Conservation (phyloP, 805 yeast genomes). For the Blastobotrys mokoenaii region DNA sequence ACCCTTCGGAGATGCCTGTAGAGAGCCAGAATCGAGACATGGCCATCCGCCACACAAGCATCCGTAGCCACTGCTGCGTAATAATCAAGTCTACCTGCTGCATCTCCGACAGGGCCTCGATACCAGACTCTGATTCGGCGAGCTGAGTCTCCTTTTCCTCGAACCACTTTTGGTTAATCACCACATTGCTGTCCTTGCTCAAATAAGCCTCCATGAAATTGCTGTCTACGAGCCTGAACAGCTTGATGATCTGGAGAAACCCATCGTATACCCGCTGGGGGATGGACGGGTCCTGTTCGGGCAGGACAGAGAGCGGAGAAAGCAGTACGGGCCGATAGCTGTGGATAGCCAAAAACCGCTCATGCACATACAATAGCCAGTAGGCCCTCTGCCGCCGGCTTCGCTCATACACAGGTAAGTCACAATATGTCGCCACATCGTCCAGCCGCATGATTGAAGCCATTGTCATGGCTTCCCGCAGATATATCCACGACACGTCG, state of each 20-base stretch:
- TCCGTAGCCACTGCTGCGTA: slow-evolving; percentile 13
- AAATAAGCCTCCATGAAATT: slow-evolving; percentile 11
- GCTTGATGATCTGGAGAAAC: slow-evolving; percentile 9
- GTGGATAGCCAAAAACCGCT: slow-evolving; percentile 13
- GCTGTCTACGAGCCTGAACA: slow-evolving; percentile 10
- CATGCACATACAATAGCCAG: slow-evolving; percentile 13
- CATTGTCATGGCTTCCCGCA: slow-evolving; percentile 12
- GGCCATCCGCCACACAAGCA: slow-evolving; percentile 13
- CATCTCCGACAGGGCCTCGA: slow-evolving; percentile 8
- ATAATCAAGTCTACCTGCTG: slow-evolving; percentile 12
- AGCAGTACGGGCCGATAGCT: slow-evolving; percentile 8
- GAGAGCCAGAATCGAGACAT: slow-evolving; percentile 5
- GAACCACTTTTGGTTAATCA: slow-evolving; percentile 8
- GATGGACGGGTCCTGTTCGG: slow-evolving; percentile 6
- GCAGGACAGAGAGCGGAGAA: slow-evolving; percentile 4
- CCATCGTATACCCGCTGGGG: slow-evolving; percentile 7
- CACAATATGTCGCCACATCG: not conserved
- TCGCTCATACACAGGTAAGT: slow-evolving; percentile 1
- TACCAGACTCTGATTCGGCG: slow-evolving; percentile 1
- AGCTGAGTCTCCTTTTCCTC: slow-evolving; percentile 9
- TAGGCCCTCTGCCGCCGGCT: slow-evolving; percentile 6
- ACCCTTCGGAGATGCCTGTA: slow-evolving; percentile 4
- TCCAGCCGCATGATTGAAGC: slow-evolving; percentile 5
- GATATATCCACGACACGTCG: slow-evolving; percentile 9
- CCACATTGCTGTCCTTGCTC: slow-evolving; percentile 1